A percentile compares a stretch with the other conserved stretches of the same genome.
phyloP scores from a whole-genome alignment of 208 protist genomes.

The Crithidia acanthocephali region DNA sequence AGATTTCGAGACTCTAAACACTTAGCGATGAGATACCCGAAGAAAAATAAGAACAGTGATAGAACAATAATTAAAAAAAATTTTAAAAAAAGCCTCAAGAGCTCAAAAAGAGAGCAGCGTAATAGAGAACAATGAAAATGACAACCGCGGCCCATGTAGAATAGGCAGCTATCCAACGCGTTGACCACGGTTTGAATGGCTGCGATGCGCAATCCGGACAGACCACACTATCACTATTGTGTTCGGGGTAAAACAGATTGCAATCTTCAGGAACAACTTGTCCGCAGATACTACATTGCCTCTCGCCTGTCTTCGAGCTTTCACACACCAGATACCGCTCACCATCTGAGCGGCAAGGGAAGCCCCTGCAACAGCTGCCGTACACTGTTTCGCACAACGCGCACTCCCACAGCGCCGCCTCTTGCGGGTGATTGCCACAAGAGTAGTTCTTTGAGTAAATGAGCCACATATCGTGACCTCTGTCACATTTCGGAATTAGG shows the following conservation, averaged over 20 bases:
- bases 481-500: constrained; percentile 70
- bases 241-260: constrained; percentile 22
- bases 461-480: constrained; percentile 72
- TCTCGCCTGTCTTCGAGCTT: neutral
- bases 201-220: constrained; percentile 83
- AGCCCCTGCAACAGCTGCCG: constrained; percentile 66
- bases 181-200: constrained; percentile 53
- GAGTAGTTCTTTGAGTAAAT: constrained; percentile 49
- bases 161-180: constrained; percentile 78
- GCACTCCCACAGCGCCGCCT: constrained; percentile 83
- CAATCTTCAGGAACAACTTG: constrained; percentile 43
- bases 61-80: too few species aligned
- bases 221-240: constrained; percentile 4
- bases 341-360: constrained; percentile 44
- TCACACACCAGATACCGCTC: constrained; percentile 20
- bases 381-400: constrained; percentile 77
- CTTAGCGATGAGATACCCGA: too few species aligned
- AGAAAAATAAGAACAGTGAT: too few species aligned
- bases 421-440: constrained; percentile 59
- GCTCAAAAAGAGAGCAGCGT: constrained; percentile 22
- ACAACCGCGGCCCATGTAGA: constrained; percentile 44
- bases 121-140: constrained; percentile 19
- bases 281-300: constrained; percentile 37
- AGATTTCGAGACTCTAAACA: too few species aligned
- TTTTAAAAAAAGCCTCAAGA: too few species aligned